phyloP scores from a whole-genome alignment of 2,329 filamentous ascomycete genomes.

The Blastomyces emzantsi region DNA sequence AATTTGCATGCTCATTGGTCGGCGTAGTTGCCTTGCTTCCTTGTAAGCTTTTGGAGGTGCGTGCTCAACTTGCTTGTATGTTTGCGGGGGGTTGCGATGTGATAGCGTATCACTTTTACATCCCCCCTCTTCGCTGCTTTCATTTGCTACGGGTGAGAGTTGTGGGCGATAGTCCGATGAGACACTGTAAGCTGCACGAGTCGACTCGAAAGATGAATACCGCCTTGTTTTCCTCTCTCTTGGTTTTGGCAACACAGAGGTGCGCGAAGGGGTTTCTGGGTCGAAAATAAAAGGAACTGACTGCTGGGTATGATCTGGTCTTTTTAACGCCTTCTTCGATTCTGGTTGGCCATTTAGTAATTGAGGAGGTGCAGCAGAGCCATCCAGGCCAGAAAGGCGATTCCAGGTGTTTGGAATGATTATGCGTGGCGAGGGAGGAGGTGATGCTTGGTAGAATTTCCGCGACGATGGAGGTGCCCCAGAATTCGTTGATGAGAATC shows the following conservation, averaged over 20 bases:
- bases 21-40: neutral
- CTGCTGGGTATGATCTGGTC: neutral
- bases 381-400: slow-evolving; percentile 2
- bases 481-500: slow-evolving; percentile 20
- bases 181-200: neutral
- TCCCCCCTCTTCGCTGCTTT: slow-evolving; percentile 1
- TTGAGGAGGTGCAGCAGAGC: neutral
- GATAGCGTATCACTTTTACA: neutral
- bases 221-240: slow-evolving; percentile 5
- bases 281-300: slow-evolving; percentile 4
- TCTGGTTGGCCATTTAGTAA: neutral
- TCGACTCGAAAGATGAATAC: slow-evolving; percentile 12
- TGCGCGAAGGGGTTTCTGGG: slow-evolving; percentile 5
- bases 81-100: neutral
- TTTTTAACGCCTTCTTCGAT: neutral
- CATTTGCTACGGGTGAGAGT: slow-evolving; percentile 8
- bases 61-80: neutral
- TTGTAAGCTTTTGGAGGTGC: neutral
- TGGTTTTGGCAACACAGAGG: neutral
- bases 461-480: neutral
- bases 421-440: slow-evolving; percentile 1
- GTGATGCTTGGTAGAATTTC: slow-evolving; percentile 2
- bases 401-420: neutral
- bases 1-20: slow-evolving; percentile 8
- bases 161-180: slow-evolving; percentile 9